phyloP scores from a whole-genome alignment of 2,329 filamentous ascomycete species.

The Ascochyta clinopodiicola region DNA sequence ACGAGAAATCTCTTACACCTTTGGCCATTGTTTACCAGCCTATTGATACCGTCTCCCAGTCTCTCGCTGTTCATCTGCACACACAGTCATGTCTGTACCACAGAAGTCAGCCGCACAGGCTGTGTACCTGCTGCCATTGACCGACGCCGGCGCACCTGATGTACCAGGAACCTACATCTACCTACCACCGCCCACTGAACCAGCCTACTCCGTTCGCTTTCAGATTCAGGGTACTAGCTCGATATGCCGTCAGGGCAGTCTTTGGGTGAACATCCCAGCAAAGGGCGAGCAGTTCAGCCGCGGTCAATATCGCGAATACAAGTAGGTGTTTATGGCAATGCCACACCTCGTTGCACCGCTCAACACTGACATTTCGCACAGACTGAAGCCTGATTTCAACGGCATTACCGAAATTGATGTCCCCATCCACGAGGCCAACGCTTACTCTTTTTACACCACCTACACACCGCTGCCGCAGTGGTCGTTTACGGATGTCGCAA shows the following conservation, averaged over 20 bases:
- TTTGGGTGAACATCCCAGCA: slow-evolving; percentile 95
- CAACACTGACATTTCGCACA: slow-evolving; percentile 48
- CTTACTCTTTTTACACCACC: slow-evolving; percentile 93
- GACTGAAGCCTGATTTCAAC: slow-evolving; percentile 91
- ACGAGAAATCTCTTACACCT: slow-evolving; percentile 13
- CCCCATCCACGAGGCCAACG: slow-evolving; percentile 80
- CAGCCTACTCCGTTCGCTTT: slow-evolving; percentile 79
- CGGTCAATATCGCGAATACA: slow-evolving; percentile 83
- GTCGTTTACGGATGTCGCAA: slow-evolving; percentile 62
- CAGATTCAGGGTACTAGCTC: slow-evolving; percentile 93
- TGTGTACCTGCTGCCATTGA: slow-evolving; percentile 88
- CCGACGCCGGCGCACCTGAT: slow-evolving; percentile 90
- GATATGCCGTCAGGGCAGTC: slow-evolving; percentile 89
- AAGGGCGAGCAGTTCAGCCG: slow-evolving; percentile 78
- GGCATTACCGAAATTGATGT: slow-evolving; percentile 88
- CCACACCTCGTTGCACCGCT: background rate
- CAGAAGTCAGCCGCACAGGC: slow-evolving; percentile 31
- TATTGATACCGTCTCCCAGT: slow-evolving; percentile 8
- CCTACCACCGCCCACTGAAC: slow-evolving; percentile 77
- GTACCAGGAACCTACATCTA: slow-evolving; percentile 92
- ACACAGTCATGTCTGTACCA: slow-evolving; percentile 33
- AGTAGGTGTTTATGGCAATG: slow-evolving; percentile 63
- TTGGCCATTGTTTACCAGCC: slow-evolving; percentile 25
- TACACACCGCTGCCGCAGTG: slow-evolving; percentile 86
- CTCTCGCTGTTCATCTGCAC: slow-evolving; percentile 11